Conservation (phyloP, 495 filamentous ascomycete species). For the Terfezia boudieri region DNA sequence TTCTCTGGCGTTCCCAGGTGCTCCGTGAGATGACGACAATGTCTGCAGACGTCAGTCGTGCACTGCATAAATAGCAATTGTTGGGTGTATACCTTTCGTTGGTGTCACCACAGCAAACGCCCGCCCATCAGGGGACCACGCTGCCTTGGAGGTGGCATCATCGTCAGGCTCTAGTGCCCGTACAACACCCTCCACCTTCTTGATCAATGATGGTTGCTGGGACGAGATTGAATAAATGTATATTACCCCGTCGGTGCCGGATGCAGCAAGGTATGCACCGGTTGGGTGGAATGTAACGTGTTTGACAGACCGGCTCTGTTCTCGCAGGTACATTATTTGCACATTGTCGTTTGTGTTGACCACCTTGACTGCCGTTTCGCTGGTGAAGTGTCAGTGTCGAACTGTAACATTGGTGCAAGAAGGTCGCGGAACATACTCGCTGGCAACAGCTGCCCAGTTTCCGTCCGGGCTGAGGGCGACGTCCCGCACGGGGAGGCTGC, state of each 20-base stretch:
- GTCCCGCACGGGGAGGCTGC: conserved; percentile 62
- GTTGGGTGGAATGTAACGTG: conserved; percentile 75
- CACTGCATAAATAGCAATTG: background rate
- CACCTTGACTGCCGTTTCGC: conserved; percentile 67
- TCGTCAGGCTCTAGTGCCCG: conserved; percentile 52
- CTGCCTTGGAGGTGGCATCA: conserved; percentile 49
- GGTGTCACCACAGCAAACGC: conserved; percentile 72
- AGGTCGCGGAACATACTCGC: conserved; percentile 29
- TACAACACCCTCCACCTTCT: conserved; percentile 70
- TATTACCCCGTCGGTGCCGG: conserved; percentile 66
- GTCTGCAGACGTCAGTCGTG: conserved; percentile 23
- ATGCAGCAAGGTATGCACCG: conserved; percentile 52
- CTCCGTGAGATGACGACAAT: conserved; percentile 63
- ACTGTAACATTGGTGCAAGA: conserved; percentile 18
- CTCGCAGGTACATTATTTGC: conserved; percentile 48
- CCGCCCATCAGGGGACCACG: conserved; percentile 88
- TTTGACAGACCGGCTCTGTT: conserved; percentile 66
- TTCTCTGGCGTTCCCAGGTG: conserved; percentile 69
- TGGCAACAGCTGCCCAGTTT: conserved; percentile 83
- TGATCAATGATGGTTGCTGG: conserved; percentile 58
- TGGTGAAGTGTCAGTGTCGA: conserved; percentile 16
- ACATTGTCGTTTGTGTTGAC: conserved; percentile 60
- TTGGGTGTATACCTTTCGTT: conserved; percentile 26
- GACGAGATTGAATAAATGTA: conserved; percentile 71
- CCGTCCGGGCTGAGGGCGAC: conserved; percentile 63